Percentiles rank a stretch among this genome's conserved stretches.
phyloP scores from a whole-genome alignment of 1,139 yeast genomes.

The Suhomyces guaymorum region DNA sequence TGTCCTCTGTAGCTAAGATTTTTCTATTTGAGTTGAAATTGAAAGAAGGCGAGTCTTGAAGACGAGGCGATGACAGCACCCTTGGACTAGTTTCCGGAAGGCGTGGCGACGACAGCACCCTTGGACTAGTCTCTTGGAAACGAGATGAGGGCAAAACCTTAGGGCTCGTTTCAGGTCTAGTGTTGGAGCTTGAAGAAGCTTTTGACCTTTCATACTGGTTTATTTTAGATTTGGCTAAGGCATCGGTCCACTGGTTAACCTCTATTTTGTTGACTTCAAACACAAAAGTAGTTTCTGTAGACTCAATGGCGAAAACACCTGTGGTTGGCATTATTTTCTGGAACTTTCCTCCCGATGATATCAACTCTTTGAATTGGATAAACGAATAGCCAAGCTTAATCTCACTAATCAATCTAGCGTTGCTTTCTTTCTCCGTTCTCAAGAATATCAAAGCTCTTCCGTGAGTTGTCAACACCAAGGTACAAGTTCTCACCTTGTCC shows the following conservation, averaged over 20 bases:
- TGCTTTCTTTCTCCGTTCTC: constrained; percentile 34
- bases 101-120: constrained; percentile 14
- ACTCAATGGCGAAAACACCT: constrained; percentile 56
- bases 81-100: constrained; percentile 23
- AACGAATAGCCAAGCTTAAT: constrained; percentile 49
- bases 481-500: constrained; percentile 43
- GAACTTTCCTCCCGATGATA: constrained; percentile 32
- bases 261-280: constrained; percentile 62
- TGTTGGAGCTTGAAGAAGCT: not conserved
- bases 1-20: constrained; percentile 2
- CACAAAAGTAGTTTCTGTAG: constrained; percentile 46
- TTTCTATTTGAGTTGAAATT: constrained; percentile 3
- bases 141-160: constrained; percentile 15
- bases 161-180: constrained; percentile 21
- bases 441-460: constrained; percentile 57
- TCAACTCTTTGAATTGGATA: constrained; percentile 56
- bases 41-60: constrained; percentile 13
- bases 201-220: constrained; percentile 45
- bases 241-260: constrained; percentile 56
- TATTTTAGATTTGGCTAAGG: constrained; percentile 50
- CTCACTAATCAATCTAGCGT: constrained; percentile 48
- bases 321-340: constrained; percentile 38
- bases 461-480: constrained; percentile 53
- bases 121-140: constrained; percentile 20
- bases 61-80: constrained; percentile 14